Percentiles rank a stretch among this genome's conserved stretches.
phyloP scores from a whole-genome alignment of 228 moss, liverwort and hornwort species.

The Sphagnum magellanicum region DNA sequence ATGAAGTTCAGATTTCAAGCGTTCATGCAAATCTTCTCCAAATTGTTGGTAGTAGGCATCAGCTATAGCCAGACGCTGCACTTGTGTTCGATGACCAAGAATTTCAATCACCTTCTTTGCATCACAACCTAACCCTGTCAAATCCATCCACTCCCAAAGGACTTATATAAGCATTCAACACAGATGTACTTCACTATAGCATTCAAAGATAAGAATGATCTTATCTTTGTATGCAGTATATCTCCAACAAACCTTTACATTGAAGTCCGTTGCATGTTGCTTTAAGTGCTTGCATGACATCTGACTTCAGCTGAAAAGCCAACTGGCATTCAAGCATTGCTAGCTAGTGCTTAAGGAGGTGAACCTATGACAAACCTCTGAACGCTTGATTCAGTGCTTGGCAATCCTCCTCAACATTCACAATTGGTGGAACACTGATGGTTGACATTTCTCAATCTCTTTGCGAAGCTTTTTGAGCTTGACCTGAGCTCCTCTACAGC shows the following conservation, averaged over 20 bases:
- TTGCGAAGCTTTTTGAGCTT: no score
- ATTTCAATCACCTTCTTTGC: constrained; percentile 46
- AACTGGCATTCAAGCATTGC: not conserved
- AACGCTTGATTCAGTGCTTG: constrained; percentile 44
- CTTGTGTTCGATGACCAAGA: constrained; percentile 39
- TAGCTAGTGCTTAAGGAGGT: not conserved
- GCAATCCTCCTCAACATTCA: constrained; percentile 40
- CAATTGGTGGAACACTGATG: constrained; percentile 35
- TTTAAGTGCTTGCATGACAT: no score
- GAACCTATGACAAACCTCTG: constrained; percentile 16
- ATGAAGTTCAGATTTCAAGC: constrained; percentile 54
- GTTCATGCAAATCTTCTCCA: constrained; percentile 27
- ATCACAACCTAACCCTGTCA: constrained; percentile 55
- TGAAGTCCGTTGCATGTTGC: no score
- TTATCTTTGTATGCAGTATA: not conserved
- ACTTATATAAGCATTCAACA: not conserved
- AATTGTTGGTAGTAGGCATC: constrained; percentile 46
- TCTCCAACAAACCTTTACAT: not conserved
- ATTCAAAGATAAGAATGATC: not conserved
- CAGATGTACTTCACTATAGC: not conserved
- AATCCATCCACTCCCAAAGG: not conserved
- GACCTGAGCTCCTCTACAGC: no score
- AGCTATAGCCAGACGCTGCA: constrained; percentile 42
- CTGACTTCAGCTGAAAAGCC: no score
- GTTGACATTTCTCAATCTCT: constrained; percentile 26